These are phyloP conservation scores for Leishmania amazonensis DNA, from an alignment of 208 protist species.

Conservation along the genomic window DNA sequence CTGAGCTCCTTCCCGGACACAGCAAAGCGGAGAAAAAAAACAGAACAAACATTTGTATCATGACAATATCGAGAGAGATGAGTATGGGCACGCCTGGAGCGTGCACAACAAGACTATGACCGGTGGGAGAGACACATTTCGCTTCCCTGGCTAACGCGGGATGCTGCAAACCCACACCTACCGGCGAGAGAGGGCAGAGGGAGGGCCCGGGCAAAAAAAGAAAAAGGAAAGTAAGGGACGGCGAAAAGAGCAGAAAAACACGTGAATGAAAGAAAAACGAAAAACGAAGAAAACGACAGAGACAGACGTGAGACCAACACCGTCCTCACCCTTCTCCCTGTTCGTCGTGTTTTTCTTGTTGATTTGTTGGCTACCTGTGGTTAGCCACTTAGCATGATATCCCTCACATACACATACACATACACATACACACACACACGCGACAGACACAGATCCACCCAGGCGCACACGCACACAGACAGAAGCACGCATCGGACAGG, in stretches of 20 bases:
- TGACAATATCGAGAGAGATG: neutral
- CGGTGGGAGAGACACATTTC: neutral
- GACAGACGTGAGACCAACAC: no score
- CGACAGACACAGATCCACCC: no score
- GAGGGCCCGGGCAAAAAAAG: neutral
- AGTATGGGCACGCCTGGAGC: neutral
- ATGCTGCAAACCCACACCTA: neutral
- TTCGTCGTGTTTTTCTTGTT: neutral
- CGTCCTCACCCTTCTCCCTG: no score
- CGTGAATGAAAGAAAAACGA: neutral
- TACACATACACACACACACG: no score
- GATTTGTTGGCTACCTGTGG: neutral
- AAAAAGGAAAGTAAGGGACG: neutral
- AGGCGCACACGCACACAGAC: no score
- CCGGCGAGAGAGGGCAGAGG: neutral
- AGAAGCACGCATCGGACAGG: no score
- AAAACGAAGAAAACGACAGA: neutral
- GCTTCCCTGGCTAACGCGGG: neutral
- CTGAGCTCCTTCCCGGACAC: neutral
- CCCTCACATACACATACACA: no score
- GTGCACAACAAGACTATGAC: neutral
- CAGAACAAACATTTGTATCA: neutral
- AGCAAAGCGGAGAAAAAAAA: neutral
- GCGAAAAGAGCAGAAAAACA: neutral
- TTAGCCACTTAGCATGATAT: no score